phyloP scores from a whole-genome alignment of 352 stramenopile species.

The Salisapilia sapeloensis region DNA sequence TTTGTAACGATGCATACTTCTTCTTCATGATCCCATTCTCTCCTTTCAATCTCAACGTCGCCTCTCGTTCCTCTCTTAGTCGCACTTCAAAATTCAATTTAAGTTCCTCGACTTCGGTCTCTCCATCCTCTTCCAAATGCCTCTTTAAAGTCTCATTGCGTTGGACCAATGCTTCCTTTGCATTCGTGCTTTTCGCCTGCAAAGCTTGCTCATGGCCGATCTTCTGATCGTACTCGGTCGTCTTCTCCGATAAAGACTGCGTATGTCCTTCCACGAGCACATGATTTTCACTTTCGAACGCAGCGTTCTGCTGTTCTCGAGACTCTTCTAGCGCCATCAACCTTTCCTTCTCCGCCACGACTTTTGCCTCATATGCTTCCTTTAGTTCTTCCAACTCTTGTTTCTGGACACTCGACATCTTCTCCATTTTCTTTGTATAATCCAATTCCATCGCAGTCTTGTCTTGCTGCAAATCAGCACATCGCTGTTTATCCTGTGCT shows the following conservation, averaged over 20 bases:
- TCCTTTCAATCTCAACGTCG: conserved; percentile 86
- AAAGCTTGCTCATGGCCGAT: conserved; percentile 73
- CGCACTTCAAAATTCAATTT: conserved; percentile 86
- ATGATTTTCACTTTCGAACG: conserved; percentile 64
- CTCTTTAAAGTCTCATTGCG: conserved; percentile 82
- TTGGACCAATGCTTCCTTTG: conserved; percentile 57
- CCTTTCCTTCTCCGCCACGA: conserved; percentile 82
- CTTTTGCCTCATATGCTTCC: conserved; percentile 80
- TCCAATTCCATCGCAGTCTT: conserved; percentile 85
- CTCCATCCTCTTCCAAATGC: conserved; percentile 88
- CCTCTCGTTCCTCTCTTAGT: conserved; percentile 77
- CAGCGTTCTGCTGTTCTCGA: conserved; percentile 47
- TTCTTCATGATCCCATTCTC: conserved; percentile 96
- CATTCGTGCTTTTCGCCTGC: conserved; percentile 34
- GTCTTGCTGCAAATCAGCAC: conserved; percentile 76
- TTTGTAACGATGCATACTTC: conserved; percentile 87
- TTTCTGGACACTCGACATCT: conserved; percentile 82
- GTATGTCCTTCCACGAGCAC: conserved; percentile 64
- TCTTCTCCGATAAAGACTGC: conserved; percentile 82
- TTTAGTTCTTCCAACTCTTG: conserved; percentile 84
- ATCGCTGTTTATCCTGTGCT: conserved; percentile 85
- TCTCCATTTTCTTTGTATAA: conserved; percentile 82
- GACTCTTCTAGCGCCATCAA: conserved; percentile 72
- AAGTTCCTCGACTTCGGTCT: conserved; percentile 87
- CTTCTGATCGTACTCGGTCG: conserved; percentile 84